Evolutionary conservation across 1,139 yeast species (phyloP), one percentile per base, ranked within the genome.

Genomic region (Hyphopichia pseudoburtonii): DNA sequence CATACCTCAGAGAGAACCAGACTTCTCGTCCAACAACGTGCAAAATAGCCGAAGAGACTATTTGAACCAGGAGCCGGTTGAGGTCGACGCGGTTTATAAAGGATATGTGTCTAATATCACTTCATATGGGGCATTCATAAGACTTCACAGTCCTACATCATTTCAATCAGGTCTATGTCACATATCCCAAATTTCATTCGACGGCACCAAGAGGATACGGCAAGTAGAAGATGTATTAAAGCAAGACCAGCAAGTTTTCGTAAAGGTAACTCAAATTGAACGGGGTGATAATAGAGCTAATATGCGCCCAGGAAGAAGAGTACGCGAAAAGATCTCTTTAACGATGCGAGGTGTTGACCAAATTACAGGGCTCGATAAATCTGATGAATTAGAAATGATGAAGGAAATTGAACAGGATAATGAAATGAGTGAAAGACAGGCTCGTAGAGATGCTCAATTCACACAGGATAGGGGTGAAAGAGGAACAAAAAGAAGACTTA

Each of bases 291-390:
- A 19, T 16, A 22, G 22, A 9, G 10, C 24, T 34, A 12, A 32
- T 17, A 29, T 28, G 17, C 14, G 34, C 11, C 24, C 40, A n/a
- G 67, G 68, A 4, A 43, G 45, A 27, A 38, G 39, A 16, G 31
- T 36, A 19, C 45, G 56, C 27, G 54, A 52, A 11, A 78, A 74
- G 43, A 69, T 87, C 2, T 71, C 82, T 3, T 57, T 90, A 32
- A 70, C 86, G 0, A 80, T 89, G 90, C 77, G 80, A 51, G 78
- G 78, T n/a, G 74, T 87, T 2, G 87, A 88, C 52, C 96, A 87
- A 52, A 47, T 41, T 1, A 77, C 84, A 0, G 96, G 96, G 0
- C 54, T 64, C 32, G 80, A 70, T 33, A 40, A 48, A 24, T 43
- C 55, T 15, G 56, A 44, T 4, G 62, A 58, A 26, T 14, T 34